A percentile compares a stretch with the other conserved stretches of the same genome.
phyloP scores from a whole-genome alignment of 345 rosid species.

The Chamaenerion angustifolium region DNA sequence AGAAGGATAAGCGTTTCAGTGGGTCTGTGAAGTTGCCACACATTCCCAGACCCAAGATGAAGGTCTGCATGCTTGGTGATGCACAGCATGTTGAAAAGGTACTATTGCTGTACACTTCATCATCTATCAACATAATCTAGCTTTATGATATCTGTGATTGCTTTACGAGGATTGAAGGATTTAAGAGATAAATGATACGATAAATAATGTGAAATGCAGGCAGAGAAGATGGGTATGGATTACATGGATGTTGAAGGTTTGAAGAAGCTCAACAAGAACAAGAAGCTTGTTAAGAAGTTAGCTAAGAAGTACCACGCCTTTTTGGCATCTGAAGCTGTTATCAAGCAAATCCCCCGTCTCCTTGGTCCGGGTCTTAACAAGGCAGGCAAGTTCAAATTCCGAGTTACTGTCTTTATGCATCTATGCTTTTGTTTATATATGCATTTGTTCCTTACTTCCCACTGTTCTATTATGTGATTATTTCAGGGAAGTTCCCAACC shows the following conservation, averaged over 20 bases:
- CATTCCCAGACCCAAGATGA: constrained; percentile 89
- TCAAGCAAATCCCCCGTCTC: constrained; percentile 72
- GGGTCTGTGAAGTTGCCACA: constrained; percentile 89
- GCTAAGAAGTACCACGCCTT: constrained; percentile 75
- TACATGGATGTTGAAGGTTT: constrained; percentile 64
- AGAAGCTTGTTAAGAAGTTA: constrained; percentile 64
- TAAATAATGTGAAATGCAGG: constrained; percentile 17
- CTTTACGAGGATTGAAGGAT: neutral
- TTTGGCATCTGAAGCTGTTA: constrained; percentile 67
- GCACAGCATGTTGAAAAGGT: constrained; percentile 96
- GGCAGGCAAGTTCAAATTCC: constrained; percentile 40
- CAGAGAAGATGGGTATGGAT: constrained; percentile 56
- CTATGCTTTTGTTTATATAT: neutral
- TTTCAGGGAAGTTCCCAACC: constrained; percentile 67
- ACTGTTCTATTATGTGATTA: neutral
- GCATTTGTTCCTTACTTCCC: neutral
- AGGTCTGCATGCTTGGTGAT: constrained; percentile 93
- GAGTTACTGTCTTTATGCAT: too few relatives aligned
- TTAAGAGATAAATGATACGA: neutral
- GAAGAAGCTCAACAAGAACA: constrained; percentile 72
- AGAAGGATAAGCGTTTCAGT: constrained; percentile 88
- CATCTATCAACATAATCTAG: too few relatives aligned
- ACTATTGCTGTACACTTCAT: neutral
- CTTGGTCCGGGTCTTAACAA: constrained; percentile 80
- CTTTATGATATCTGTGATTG: too few relatives aligned